Base-by-base conservation (phyloP, 2,329 filamentous ascomycete species). In the Aspergillus novofumigatus region DNA sequence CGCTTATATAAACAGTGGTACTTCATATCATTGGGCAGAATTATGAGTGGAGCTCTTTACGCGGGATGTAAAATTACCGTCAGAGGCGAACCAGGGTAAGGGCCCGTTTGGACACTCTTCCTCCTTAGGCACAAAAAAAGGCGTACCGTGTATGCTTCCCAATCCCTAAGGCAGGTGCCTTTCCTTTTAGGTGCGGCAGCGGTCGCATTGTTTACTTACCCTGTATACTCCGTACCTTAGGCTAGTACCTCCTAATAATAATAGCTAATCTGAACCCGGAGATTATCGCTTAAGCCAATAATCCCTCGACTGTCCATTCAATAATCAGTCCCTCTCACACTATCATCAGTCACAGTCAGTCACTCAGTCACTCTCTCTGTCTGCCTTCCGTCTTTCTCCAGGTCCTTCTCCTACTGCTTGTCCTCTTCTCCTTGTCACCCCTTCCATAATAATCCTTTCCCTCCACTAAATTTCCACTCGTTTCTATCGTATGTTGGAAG, bases 11-110 rank as follows among this genome's bases (percentile, higher is more conserved):
- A 59, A 14, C 42, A 23, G 11, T 4, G 6, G 17, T n/a, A 4
- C 10, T 7, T 4, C 10, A 5, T 10, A 26, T 63, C 47, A 62
- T 64, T 64, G 60, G 54, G 26, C 14, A 54, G 45, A 25, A 11
- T 20, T 1, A 14, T 45, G n/a, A 9, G 42, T 45, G 23, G 38
- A 45, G 41, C 25, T 29, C 52, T 49, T 49, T 58, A 63, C 57
- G 50, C 60, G 58, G 60, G 56, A 62, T 42, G 55, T 52, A 53
- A 62, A 61, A 59, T 59, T 61, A 62, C 59, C 56, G 52, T 38
- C 23, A 14, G 52, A 51, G 54, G 55, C 29, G 52, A 59, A 55
- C 55, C 61, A 62, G 48, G 59, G 59, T 62, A 50, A 53, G 26
- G 35, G 47, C 48, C 61, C 57, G 59, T 62, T 54, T 53, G 58